Conservation (phyloP, 2,329 filamentous ascomycete species). For the Xylaria multiplex region DNA sequence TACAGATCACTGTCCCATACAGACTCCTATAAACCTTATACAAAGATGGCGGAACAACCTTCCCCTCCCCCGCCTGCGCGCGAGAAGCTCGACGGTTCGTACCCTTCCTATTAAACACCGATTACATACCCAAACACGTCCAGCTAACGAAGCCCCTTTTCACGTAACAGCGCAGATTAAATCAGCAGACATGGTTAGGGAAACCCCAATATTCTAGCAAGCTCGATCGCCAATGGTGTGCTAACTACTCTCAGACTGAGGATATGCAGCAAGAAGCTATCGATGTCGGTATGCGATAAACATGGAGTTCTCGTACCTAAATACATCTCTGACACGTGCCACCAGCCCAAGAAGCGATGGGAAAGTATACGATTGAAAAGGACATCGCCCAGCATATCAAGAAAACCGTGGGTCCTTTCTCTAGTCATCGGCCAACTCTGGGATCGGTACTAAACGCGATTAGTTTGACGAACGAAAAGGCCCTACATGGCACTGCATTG, state of each 20-base stretch:
- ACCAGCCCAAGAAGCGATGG: slow-evolving; percentile 70
- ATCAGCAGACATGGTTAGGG: slow-evolving; percentile 93
- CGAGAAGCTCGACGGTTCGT: slow-evolving; percentile 51
- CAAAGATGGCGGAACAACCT: slow-evolving; percentile 45
- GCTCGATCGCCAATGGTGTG: slow-evolving; percentile 21
- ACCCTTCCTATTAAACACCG: slow-evolving; percentile 8
- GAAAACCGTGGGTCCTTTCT: slow-evolving; percentile 45
- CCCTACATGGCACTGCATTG: slow-evolving; percentile 99
- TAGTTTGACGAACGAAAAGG: slow-evolving; percentile 98
- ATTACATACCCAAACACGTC: neutral
- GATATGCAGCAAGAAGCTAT: slow-evolving; percentile 97
- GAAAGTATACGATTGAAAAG: slow-evolving; percentile 71
- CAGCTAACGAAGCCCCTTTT: slow-evolving; percentile 35
- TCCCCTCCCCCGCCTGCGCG: slow-evolving; percentile 45
- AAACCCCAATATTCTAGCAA: slow-evolving; percentile 6
- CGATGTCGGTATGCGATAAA: slow-evolving; percentile 81
- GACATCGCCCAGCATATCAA: slow-evolving; percentile 54
- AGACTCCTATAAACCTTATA: slow-evolving; percentile 2
- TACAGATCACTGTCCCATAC: slow-evolving; percentile 2
- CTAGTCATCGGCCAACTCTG: too few relatives aligned
- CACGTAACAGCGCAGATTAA: slow-evolving; percentile 84
- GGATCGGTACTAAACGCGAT: slow-evolving; percentile 19
- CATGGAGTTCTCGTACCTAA: slow-evolving; percentile 1
- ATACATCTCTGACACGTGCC: slow-evolving; percentile 36
- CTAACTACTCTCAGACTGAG: slow-evolving; percentile 73